Conservation (phyloP, 2,329 filamentous ascomycete species). For the Alternaria viburni region DNA sequence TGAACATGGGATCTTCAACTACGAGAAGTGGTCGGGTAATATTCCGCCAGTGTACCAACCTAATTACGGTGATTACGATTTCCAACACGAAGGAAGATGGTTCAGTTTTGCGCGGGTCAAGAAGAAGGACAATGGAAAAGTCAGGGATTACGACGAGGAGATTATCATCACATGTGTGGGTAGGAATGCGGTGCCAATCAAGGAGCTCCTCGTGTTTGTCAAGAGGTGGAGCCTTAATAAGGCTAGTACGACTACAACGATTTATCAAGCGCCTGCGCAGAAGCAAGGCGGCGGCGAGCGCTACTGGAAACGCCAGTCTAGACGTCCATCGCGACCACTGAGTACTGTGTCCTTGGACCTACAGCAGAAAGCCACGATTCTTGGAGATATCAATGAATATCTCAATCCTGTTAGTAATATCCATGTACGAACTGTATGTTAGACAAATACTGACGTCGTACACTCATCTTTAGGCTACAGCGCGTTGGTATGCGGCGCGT, state of each 20-base stretch:
- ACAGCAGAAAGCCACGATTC: slow-evolving; percentile 68
- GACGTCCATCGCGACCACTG: slow-evolving; percentile 62
- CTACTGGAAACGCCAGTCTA: slow-evolving; percentile 43
- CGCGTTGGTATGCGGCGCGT: background rate
- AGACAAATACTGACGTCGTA: too few species aligned
- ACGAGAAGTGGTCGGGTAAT: slow-evolving; percentile 55
- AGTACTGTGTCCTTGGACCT: slow-evolving; percentile 76
- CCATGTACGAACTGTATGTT: too few species aligned
- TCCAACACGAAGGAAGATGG: slow-evolving; percentile 50
- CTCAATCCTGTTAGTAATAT: too few species aligned
- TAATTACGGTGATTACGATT: slow-evolving; percentile 53
- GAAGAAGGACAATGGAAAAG: slow-evolving; percentile 34
- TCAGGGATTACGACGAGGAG: slow-evolving; percentile 47
- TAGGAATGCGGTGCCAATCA: slow-evolving; percentile 56
- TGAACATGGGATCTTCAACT: slow-evolving; percentile 53
- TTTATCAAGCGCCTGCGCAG: slow-evolving; percentile 54
- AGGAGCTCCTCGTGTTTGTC: slow-evolving; percentile 53
- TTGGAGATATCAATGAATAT: slow-evolving; percentile 79
- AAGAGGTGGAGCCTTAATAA: slow-evolving; percentile 53
- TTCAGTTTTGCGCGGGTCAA: slow-evolving; percentile 50
- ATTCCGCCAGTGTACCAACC: slow-evolving; percentile 58
- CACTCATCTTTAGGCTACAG: too few species aligned
- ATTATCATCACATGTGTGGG: slow-evolving; percentile 56
- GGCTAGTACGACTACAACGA: slow-evolving; percentile 52
- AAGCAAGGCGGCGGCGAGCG: slow-evolving; percentile 18